Base-by-base conservation (phyloP, 2,329 filamentous ascomycete species). In the Torrubiellomyces zombiae region DNA sequence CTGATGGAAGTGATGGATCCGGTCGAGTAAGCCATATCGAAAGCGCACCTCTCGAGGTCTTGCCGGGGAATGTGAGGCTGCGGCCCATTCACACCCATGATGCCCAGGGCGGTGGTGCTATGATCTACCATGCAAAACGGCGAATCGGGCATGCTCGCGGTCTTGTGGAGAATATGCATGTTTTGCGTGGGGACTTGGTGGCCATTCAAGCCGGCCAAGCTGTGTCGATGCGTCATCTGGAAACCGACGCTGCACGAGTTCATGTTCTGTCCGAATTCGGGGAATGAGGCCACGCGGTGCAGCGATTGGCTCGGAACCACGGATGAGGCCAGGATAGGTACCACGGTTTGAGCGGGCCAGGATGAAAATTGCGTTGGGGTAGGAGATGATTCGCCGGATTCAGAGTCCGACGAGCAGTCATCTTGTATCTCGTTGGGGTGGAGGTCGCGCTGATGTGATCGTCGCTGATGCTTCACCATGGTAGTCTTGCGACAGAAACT, bases 401-500 rank as follows among this genome's bases (percentile, higher is more conserved):
- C 67, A n/a, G 60, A 65, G 24, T 66, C 63, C 13, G 60, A 70
- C 16, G 55, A 59, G 44, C 51, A 63, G 38, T 67, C 63, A 36
- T 65, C 64, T 20, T 59, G 41, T 6, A 48, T 42, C 36, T 72
- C 65, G 27, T 63, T 61, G 20, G 60, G 56, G 36, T 69, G 57
- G 28, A 66, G 50, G 18, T 67, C 60, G 33, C 66, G 60, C 38
- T 71, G 65, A 40, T 74, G 67, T 2, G 66, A 68, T 14, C 67
- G 56, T 26, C 67, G 55, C 41, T 74, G 67, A 42, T 74, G 69
- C 48, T 75, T 75, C 27, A 75, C 65, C 68, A 74, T 72, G 28
- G 71, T 77, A 5, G 72, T 77, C 46, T 78, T 78, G 27, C 74
- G 61, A 47, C 73, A 78, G 44, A 78, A 78, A 45, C 73, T 75